Evolutionary conservation across 139 green algal species (phyloP), one percentile per base, ranked within the genome.

Genomic region (Volvox reticuliferus): DNA sequence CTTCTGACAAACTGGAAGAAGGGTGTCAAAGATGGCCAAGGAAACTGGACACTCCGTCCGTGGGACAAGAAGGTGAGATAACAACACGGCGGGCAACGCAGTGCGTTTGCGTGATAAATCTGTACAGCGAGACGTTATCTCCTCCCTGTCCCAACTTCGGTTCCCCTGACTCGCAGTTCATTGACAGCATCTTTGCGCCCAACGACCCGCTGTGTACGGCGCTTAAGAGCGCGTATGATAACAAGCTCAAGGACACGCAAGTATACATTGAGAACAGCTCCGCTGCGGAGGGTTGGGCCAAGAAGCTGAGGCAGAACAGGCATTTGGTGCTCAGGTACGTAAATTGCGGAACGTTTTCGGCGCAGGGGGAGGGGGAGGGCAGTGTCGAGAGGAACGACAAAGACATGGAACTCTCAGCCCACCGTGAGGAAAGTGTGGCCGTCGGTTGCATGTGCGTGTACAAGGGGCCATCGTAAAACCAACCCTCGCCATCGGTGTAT

Each of bases 171-270:
- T 50, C 67, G 36, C 83, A 89, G 76, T 91, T 91, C 76, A 91
- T 91, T 35, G 87, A 91, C 33, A 91, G 76, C 61, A 86, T 91
- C 35, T 91, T 79, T 33, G 87, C 76, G 87, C 87, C 87, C 87
- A 91, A 91, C 87, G 87, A 91, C 87, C 76, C 87, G 24, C 76
- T 91, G 9, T 86, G 87, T 79, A 86, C 87, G 76, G 62, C 76
- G 33, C 87, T 91, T 32, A 91, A 91, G 76, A 71, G 33, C 22
- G 76, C 87, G 75, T 91, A 86, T 75, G 87, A 91, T 63, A 86
- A 85, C 86, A 90, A 83, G 86, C 73, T 90, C 19, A 90, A 83
- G 73, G 86, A 90, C 86, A 83, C 86, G 73, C 86, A 76, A 67
- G 86, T 90, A 69, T 90, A 84, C 86, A 83, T 90, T 30, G 86